Evolutionary conservation across 2,329 filamentous ascomycete species (phyloP).

Genomic region (Hymenoscyphus repandus): DNA sequence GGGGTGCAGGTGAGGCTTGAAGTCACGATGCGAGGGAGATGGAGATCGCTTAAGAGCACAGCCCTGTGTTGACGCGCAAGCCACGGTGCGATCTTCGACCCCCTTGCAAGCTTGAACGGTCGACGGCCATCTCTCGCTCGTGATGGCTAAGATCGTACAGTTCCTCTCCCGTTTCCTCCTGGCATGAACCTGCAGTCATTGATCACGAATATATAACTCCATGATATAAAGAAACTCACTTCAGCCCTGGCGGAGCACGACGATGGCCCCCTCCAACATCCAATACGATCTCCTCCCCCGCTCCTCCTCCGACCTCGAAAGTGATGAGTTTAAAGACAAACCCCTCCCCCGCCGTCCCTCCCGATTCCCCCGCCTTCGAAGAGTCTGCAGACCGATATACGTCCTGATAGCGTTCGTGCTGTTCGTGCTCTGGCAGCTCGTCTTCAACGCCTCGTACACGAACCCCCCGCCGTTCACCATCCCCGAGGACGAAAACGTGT

Average conservation of each 20-base stretch:
- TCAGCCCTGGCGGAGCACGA: too few relatives aligned
- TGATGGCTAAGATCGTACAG: too few relatives aligned
- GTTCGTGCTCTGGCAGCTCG: conserved; percentile 22
- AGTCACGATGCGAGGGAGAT: too few relatives aligned
- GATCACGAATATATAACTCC: too few relatives aligned
- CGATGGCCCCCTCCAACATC: conserved; percentile 6
- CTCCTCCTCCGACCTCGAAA: conserved; percentile 12
- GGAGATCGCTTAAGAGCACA: too few relatives aligned
- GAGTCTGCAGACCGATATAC: conserved; percentile 23
- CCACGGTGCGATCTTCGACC: too few relatives aligned
- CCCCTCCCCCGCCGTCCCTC: conserved; percentile 9
- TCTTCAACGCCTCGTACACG: conserved; percentile 40
- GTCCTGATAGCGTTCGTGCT: conserved; percentile 18
- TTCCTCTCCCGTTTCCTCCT: neutral
- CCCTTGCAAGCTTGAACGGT: too few relatives aligned
- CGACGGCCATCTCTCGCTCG: too few relatives aligned
- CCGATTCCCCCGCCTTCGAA: neutral
- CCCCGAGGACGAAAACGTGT: conserved; percentile 56
- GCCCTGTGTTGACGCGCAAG: too few relatives aligned
- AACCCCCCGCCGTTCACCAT: conserved; percentile 39
- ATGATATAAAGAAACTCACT: neutral
- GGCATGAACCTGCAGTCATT: too few relatives aligned
- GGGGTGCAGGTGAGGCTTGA: too few relatives aligned
- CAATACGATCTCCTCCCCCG: conserved; percentile 21
- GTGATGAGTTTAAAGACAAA: conserved; percentile 23